phyloP scores from a whole-genome alignment of 805 yeast genomes.

The Metschnikowia noctiluminum region DNA sequence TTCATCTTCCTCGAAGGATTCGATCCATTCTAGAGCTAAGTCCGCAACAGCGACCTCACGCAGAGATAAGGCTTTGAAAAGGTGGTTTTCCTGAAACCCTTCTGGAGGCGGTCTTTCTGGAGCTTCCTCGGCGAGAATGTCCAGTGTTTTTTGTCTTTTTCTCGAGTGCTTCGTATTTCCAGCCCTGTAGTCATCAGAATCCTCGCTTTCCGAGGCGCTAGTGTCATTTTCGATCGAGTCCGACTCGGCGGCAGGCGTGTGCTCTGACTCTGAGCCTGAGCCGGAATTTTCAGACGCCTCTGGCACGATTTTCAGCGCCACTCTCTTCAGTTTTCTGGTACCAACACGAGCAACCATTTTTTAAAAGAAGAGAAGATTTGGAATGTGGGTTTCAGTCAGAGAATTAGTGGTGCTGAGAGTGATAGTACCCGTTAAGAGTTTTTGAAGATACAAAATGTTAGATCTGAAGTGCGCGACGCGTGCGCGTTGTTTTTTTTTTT shows the following conservation, averaged over 20 bases:
- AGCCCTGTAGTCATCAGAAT: not conserved
- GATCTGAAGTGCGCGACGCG: not conserved
- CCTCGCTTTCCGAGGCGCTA: constrained; percentile 1
- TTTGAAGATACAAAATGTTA: not conserved
- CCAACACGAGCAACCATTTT: constrained; percentile 1
- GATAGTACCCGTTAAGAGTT: too few relatives aligned
- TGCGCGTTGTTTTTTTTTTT: not conserved
- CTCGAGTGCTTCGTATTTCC: not conserved
- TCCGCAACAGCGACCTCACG: constrained; percentile 31
- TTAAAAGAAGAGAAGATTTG: too few relatives aligned
- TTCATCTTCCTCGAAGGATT: constrained; percentile 25
- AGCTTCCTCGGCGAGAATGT: not conserved
- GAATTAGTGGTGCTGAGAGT: too few relatives aligned
- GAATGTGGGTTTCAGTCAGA: too few relatives aligned
- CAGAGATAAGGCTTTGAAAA: constrained; percentile 30
- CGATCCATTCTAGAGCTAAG: constrained; percentile 40
- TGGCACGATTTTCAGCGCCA: not conserved
- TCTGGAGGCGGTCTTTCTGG: not conserved
- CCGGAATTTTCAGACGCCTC: not conserved
- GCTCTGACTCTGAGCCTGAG: not conserved
- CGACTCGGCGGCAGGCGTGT: not conserved
- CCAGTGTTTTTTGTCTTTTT: not conserved
- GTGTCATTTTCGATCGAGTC: not conserved
- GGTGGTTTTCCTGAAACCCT: constrained; percentile 28
- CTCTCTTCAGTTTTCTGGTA: not conserved